A percentile compares a stretch with the other conserved stretches of the same genome.
phyloP scores from a whole-genome alignment of 805 yeast genomes.

The Ogataea corticis region DNA sequence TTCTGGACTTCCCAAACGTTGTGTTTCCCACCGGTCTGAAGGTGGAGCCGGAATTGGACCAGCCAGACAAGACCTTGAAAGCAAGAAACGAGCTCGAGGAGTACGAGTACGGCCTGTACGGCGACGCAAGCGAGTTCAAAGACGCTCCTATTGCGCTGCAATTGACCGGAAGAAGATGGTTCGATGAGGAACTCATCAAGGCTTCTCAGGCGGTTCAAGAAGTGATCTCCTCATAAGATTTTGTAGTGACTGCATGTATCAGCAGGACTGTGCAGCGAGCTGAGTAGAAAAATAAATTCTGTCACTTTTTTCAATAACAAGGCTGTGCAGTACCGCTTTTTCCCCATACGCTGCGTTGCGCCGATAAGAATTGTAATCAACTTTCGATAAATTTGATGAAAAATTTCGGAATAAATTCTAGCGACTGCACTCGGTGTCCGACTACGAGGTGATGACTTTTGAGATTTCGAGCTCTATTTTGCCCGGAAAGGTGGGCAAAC shows the following conservation, averaged over 20 bases:
- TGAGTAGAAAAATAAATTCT: no score
- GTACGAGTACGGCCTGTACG: slow-evolving; percentile 35
- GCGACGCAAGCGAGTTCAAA: slow-evolving; percentile 37
- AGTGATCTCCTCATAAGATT: slow-evolving; percentile 20
- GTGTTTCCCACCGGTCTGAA: slow-evolving; percentile 57
- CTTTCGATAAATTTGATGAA: no score
- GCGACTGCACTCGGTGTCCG: no score
- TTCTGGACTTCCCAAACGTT: slow-evolving; percentile 64
- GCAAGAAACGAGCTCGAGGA: slow-evolving; percentile 30
- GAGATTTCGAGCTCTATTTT: neutral
- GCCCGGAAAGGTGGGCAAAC: neutral
- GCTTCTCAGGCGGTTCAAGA: slow-evolving; percentile 43
- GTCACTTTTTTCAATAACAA: no score
- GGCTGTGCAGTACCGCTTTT: no score
- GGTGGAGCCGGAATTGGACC: slow-evolving; percentile 39
- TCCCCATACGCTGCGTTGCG: no score
- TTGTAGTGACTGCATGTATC: no score
- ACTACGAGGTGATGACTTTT: neutral
- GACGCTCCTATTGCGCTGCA: slow-evolving; percentile 54
- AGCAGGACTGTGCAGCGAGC: no score
- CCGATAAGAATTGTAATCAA: no score
- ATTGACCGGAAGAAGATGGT: slow-evolving; percentile 50
- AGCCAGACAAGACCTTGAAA: slow-evolving; percentile 14
- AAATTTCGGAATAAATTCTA: no score
- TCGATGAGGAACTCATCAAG: slow-evolving; percentile 49